These are phyloP conservation scores for Miscanthus lutarioriparius DNA, from an alignment of 176 grass and related monocot genomes.

Conservation along the genomic window DNA sequence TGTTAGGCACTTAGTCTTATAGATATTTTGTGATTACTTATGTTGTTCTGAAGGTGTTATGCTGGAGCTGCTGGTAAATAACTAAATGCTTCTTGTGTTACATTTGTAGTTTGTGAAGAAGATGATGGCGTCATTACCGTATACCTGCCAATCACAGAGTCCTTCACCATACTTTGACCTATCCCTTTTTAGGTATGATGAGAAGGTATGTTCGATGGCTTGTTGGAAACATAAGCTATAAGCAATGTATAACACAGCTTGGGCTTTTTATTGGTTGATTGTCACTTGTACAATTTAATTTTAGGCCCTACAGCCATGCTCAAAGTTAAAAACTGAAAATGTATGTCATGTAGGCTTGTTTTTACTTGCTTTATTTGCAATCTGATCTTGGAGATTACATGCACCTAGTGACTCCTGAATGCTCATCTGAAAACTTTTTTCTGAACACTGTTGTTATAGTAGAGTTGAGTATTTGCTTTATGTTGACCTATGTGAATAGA, in stretches of 20 bases:
- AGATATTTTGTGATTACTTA: not conserved
- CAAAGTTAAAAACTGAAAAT: not conserved
- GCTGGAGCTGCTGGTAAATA: slow-evolving; percentile 22
- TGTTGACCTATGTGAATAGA: not conserved
- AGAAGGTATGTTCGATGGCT: slow-evolving; percentile 65
- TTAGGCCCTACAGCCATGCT: not conserved
- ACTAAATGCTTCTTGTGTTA: slow-evolving; percentile 19
- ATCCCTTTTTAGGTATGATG: slow-evolving; percentile 96
- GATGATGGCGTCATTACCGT: slow-evolving; percentile 82
- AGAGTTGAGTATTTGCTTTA: not conserved
- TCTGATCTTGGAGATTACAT: no score
- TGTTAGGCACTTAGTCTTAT: not conserved
- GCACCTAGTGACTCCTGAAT: not conserved
- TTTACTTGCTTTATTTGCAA: no score
- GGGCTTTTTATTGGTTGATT: not conserved
- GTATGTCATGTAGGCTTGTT: no score
- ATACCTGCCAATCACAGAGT: slow-evolving; percentile 92
- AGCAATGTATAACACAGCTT: not conserved
- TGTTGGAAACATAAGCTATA: slow-evolving; percentile 14
- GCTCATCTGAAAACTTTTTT: not conserved
- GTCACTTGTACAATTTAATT: not conserved
- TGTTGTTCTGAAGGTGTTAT: slow-evolving; percentile 12
- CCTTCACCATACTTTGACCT: slow-evolving; percentile 97
- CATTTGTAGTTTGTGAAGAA: slow-evolving; percentile 83
- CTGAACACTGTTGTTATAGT: not conserved